phyloP scores from a whole-genome alignment of 1,284 basidiomycete genomes.

The Dichomitus squalens region DNA sequence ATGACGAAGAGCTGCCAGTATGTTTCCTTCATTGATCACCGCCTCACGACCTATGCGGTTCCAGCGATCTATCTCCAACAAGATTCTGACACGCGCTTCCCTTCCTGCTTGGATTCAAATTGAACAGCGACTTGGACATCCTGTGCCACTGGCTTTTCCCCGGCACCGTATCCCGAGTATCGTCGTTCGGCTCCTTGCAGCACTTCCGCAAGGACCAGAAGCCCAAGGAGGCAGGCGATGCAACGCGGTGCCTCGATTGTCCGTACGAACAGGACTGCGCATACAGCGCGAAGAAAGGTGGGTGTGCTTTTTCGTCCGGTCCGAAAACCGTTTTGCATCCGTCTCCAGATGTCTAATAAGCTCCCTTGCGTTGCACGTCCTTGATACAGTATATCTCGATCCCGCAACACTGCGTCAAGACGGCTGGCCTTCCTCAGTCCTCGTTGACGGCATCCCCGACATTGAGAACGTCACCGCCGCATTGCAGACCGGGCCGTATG shows the following conservation, averaged over 20 bases:
- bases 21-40: conserved; percentile 19
- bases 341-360: background rate
- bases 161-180: conserved; percentile 63
- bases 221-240: conserved; percentile 65
- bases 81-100: background rate
- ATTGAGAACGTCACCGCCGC: conserved; percentile 68
- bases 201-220: conserved; percentile 79
- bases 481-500: conserved; percentile 62
- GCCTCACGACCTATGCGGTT: background rate
- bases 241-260: conserved; percentile 76
- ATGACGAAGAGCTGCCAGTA: conserved; percentile 91
- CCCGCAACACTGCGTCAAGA: conserved; percentile 56
- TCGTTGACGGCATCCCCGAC: conserved; percentile 79
- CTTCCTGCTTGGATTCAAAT: background rate
- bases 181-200: conserved; percentile 81
- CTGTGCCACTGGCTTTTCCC: conserved; percentile 77
- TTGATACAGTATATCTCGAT: conserved; percentile 68
- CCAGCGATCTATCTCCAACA: background rate
- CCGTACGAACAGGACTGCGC: conserved; percentile 70
- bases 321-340: background rate
- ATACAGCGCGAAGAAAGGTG: conserved; percentile 85
- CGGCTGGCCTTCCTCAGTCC: conserved; percentile 64
- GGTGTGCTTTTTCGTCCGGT: conserved; percentile 19
- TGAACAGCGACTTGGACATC: conserved; percentile 77
- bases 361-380: background rate